These are phyloP conservation scores for Dactylonectria macrodidyma DNA, from an alignment of 2,329 filamentous ascomycete species.

Conservation along the genomic window DNA sequence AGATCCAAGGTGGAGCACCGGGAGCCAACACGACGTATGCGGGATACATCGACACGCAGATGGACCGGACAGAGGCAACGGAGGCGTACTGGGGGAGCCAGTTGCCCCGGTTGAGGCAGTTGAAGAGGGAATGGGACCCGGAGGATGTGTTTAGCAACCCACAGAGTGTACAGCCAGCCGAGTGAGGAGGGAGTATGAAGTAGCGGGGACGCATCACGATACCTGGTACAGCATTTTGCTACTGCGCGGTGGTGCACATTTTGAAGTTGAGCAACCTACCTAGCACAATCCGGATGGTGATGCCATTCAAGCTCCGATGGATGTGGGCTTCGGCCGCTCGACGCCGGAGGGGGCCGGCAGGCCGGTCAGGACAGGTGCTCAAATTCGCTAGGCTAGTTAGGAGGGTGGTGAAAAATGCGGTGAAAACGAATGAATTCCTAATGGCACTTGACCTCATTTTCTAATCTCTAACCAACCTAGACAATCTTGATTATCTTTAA, in stretches of 20 bases:
- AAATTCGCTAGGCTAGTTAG: neutral
- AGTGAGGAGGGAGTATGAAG: constrained; percentile 29
- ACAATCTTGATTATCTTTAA: no score
- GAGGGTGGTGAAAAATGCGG: neutral
- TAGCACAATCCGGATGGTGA: neutral
- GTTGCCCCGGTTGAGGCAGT: constrained; percentile 48
- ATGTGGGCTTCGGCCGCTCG: neutral
- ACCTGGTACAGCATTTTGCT: neutral
- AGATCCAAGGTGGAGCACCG: constrained; percentile 50
- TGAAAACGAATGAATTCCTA: neutral
- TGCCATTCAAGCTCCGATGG: neutral
- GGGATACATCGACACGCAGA: constrained; percentile 72
- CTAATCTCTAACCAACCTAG: no score
- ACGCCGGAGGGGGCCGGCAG: neutral
- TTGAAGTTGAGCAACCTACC: no score
- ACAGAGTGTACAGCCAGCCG: constrained; percentile 49
- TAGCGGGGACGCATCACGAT: neutral
- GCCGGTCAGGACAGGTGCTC: neutral
- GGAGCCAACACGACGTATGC: constrained; percentile 69
- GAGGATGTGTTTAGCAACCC: constrained; percentile 58
- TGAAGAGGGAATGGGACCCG: constrained; percentile 56
- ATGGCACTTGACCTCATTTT: neutral
- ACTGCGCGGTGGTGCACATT: neutral
- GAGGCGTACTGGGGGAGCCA: constrained; percentile 55
- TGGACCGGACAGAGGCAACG: constrained; percentile 61